Evolutionary conservation across 768 basidiomycete species (phyloP).

Genomic region (Terana coerulea): DNA sequence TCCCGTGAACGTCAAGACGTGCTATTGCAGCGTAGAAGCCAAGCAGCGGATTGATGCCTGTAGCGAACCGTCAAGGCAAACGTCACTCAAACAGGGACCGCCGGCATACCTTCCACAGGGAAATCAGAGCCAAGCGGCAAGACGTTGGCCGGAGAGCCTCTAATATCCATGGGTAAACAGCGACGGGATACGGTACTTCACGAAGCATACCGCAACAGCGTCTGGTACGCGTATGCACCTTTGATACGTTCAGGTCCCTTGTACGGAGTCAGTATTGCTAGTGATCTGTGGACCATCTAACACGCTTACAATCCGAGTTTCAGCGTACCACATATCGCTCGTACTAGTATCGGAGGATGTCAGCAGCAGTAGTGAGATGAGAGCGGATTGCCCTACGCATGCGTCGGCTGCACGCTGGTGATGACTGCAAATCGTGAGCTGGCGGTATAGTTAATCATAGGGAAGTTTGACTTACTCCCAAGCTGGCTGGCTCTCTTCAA

Average conservation of each 20-base stretch:
- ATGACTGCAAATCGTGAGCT: slow-evolving; percentile 54
- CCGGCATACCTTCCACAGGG: slow-evolving; percentile 63
- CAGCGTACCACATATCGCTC: slow-evolving; percentile 92
- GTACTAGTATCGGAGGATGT: slow-evolving; percentile 40
- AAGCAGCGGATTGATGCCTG: slow-evolving; percentile 73
- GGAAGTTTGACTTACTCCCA: slow-evolving; percentile 59
- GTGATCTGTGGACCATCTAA: not conserved
- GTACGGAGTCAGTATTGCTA: not conserved
- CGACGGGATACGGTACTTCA: slow-evolving; percentile 4
- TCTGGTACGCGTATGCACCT: slow-evolving; percentile 88
- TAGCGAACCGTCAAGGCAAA: not conserved
- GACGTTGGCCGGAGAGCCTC: slow-evolving; percentile 46
- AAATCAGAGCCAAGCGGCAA: slow-evolving; percentile 92
- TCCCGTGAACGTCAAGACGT: slow-evolving; percentile 61
- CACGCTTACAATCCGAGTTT: slow-evolving; percentile 60
- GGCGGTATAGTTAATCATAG: not conserved
- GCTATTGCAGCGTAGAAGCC: slow-evolving; percentile 90
- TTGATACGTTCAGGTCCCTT: slow-evolving; percentile 80
- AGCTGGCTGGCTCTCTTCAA: slow-evolving; percentile 64
- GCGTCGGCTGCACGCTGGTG: slow-evolving; percentile 90
- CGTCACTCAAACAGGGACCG: no score
- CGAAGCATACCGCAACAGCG: slow-evolving; percentile 68
- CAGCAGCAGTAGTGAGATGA: not conserved
- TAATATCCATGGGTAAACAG: slow-evolving; percentile 19
- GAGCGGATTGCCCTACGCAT: slow-evolving; percentile 55